Evolutionary conservation across 495 filamentous ascomycete species (phyloP).

Genomic region (Neurospora tetraspora): DNA sequence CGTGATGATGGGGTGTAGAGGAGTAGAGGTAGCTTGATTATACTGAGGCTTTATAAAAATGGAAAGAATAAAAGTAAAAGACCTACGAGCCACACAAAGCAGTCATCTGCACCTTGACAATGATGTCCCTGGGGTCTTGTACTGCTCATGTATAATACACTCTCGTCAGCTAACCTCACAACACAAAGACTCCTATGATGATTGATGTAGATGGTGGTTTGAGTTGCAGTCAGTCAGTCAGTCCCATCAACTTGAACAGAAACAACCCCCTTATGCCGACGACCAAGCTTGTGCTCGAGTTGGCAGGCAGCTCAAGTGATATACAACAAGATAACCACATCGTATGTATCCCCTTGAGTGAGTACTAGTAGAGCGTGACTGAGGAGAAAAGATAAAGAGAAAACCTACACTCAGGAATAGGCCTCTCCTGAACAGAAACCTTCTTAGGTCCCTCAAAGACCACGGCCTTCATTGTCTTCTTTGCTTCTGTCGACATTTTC

Average conservation of each 20-base stretch:
- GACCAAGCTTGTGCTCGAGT: no score
- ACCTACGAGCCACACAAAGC: conserved; percentile 85
- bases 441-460: conserved; percentile 57
- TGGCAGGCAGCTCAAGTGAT: no score
- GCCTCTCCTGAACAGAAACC: conserved; percentile 54
- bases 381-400: conserved; percentile 1
- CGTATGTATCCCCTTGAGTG: no score
- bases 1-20: neutral
- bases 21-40: neutral
- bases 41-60: neutral
- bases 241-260: no score
- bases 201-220: neutral
- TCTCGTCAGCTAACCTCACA: conserved; percentile 13
- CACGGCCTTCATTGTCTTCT: conserved; percentile 53
- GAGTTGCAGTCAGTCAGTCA: neutral
- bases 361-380: neutral
- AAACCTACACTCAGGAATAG: conserved; percentile 43
- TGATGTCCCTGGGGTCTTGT: conserved; percentile 60
- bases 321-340: no score
- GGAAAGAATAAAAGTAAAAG: neutral
- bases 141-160: conserved; percentile 35
- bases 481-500: neutral
- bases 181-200: neutral
- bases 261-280: no score
- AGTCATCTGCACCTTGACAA: conserved; percentile 77